These are phyloP conservation scores for Starmerella asiatica DNA, from an alignment of 805 yeast species.

Conservation along the genomic window DNA sequence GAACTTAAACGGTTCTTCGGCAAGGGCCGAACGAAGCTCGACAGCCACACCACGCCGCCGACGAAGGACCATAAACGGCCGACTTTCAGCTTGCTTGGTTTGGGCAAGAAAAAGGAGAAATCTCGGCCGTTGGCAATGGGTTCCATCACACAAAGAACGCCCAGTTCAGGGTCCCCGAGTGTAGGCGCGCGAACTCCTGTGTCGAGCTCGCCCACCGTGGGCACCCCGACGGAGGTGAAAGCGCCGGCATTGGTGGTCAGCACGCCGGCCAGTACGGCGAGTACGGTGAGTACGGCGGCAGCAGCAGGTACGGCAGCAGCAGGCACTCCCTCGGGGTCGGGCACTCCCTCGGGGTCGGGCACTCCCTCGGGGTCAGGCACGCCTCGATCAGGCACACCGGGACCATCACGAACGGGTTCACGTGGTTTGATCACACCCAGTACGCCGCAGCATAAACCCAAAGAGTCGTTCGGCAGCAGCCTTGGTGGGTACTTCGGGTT, in stretches of 20 bases:
- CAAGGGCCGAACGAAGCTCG: constrained; percentile 19
- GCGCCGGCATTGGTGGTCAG: no score
- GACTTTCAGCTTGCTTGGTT: constrained; percentile 2
- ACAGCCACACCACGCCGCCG: constrained; percentile 7
- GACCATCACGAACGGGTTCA: no score
- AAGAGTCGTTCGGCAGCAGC: no score
- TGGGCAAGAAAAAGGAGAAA: neutral
- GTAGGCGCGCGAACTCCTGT: neutral
- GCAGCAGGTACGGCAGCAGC: neutral
- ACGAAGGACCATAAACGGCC: neutral
- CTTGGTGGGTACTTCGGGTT: no score
- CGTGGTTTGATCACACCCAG: no score
- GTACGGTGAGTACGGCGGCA: no score
- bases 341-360: neutral
- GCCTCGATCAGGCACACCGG: no score
- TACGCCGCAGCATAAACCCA: no score
- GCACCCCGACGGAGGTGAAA: no score
- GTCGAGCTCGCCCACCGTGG: neutral
- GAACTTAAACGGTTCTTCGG: constrained; percentile 22
- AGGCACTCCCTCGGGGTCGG: neutral
- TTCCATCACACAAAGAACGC: neutral
- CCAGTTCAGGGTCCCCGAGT: neutral
- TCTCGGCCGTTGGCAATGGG: neutral
- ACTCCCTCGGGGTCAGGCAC: no score
- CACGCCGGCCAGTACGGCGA: no score